Evolutionary conservation across 192 early-diverging fungal genomes (phyloP), one percentile per base, ranked within the genome.

Genomic region (Backusella tuberculispora): DNA sequence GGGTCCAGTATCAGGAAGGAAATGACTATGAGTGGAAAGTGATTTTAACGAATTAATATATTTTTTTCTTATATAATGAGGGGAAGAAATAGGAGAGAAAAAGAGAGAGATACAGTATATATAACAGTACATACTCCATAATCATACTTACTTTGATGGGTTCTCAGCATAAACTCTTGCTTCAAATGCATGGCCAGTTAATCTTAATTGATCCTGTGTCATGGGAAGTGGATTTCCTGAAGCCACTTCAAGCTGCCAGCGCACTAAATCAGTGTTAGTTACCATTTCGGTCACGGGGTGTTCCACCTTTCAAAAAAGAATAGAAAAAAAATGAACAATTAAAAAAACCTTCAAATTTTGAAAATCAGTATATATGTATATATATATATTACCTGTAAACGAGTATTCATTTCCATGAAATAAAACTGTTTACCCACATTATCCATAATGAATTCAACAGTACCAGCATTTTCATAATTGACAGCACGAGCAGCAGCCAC

Each of bases 381-480:
- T n/a, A n/a, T 38, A 14, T 7, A 15, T 66, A 56, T 6, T 38
- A 69, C 78, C 76, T 94, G 95, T 46, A 98, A 87, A 56, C 96
- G 89, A 1, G 96, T 96, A 84, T 97, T 97, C 96, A 97, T 97
- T 85, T 97, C 96, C 95, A 99, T 96, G 78, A 97, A 99, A 85
- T 96, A 97, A 77, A 97, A 97, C 76, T 94, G 84, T 75, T 93
- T 87, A 60, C 90, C 90, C 56, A 88, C 85, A 70, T 93, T 94
- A 85, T 97, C 96, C 85, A 97, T 88, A 70, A 99, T 96, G 78
- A 97, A 99, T 85, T 99, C 97, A 21, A 99, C 96, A 0, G 97
- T 99, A 69, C 97, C 97, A 17, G 96, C 97, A 65, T 95, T 94
- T 29, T 92, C 93, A 78, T 99, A 99, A 68, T 90, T 88, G 38